phyloP scores from a whole-genome alignment of 2,329 filamentous ascomycete species.

The Periconia macrospinosa region DNA sequence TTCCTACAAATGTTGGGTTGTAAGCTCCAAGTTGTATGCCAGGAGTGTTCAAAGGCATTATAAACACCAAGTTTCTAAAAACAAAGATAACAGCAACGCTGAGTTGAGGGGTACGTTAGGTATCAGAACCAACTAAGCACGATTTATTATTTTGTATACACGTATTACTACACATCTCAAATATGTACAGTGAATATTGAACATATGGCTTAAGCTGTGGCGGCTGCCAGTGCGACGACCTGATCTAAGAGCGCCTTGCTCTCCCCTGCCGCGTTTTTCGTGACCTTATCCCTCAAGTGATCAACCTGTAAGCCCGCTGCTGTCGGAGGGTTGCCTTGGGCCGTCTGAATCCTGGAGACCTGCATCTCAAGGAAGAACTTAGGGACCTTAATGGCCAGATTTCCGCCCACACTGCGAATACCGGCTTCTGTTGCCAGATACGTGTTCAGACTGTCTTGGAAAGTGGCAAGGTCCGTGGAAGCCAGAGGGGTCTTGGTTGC shows the following conservation, averaged over 20 bases:
- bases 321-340: constrained; percentile 58
- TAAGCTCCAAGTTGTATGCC: too few species aligned
- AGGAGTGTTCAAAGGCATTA: too few species aligned
- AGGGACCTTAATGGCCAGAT: constrained; percentile 61
- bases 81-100: too few species aligned
- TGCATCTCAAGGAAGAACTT: constrained; percentile 67
- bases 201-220: background rate
- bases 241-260: constrained; percentile 54
- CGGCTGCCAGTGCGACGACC: constrained; percentile 44
- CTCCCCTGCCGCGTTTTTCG: constrained; percentile 58
- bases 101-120: too few species aligned
- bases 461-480: constrained; percentile 52
- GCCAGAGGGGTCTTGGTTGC: constrained; percentile 56
- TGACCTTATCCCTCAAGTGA: constrained; percentile 60
- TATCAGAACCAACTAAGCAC: too few species aligned
- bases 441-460: constrained; percentile 58
- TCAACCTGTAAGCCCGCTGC: constrained; percentile 58
- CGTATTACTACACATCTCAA: too few species aligned
- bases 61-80: too few species aligned
- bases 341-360: constrained; percentile 61
- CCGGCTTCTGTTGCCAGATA: constrained; percentile 64
- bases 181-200: background rate
- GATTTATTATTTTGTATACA: too few species aligned
- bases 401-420: constrained; percentile 57
- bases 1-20: too few species aligned